Evolutionary conservation across 2,329 filamentous ascomycete species (phyloP), one percentile per base, ranked within the genome.

Genomic region (Tolypocladium ophioglossoides): DNA sequence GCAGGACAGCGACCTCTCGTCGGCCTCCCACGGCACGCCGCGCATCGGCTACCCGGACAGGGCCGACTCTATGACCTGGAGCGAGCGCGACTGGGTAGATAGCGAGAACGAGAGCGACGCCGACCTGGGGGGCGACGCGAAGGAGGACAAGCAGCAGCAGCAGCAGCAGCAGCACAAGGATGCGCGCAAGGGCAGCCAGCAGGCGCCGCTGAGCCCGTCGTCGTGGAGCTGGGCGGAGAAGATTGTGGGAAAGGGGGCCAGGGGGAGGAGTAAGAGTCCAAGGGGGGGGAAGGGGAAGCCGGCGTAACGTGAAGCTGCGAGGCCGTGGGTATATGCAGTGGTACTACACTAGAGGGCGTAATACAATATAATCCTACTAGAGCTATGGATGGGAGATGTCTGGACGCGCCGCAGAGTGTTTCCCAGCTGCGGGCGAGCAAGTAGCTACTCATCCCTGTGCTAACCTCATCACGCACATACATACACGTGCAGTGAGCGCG

Each of bases 71-170:
- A 73, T 78, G 53, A 77, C 75, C 4, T 88, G 85, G 85, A 86
- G 81, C 64, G 84, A 87, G 50, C 73, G 77, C 12, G 83, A 86
- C 64, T 85, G 82, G 72, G 72, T 73, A 11, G 81, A 84, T 58
- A 82, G 72, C 54, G 74, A 70, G 41, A 69, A 72, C 46, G 74
- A 77, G 55, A 76, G 69, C 62, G 75, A 73, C 52, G 57, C 55
- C 50, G 68, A 62, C 14, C 50, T 44, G 12, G 40, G 49, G 51
- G 54, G 52, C 27, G 59, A 62, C 53, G 52, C 58, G 37, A 61
- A 62, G 56, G 44, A 47, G 16, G 53, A 58, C 52, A 62, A 35
- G 20, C n/a, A 48, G 14, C 16, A 12, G 10, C 47, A 38, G 14
- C 11, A 30, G n/a, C n/a, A n/a, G n/a, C n/a, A n/a, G n/a, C n/a